Percentiles rank a stretch among this genome's conserved stretches.
phyloP scores from a whole-genome alignment of 305 asterid species.

The Caryopteris hybrid region DNA sequence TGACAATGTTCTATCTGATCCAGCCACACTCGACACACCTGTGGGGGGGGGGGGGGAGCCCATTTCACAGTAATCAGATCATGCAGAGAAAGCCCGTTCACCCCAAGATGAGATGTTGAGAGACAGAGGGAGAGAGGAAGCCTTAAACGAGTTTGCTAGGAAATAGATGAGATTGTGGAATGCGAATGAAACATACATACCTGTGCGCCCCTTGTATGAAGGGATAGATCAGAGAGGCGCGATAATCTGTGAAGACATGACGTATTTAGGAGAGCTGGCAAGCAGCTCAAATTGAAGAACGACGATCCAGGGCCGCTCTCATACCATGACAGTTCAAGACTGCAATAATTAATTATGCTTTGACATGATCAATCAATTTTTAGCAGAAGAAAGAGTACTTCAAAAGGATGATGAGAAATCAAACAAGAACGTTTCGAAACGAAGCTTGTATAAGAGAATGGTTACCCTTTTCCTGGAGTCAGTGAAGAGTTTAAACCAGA shows the following conservation, averaged over 20 bases:
- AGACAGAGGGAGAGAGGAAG: not conserved
- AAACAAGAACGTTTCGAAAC: not conserved
- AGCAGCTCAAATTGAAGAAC: slow-evolving; percentile 73
- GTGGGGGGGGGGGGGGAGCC: too few species aligned
- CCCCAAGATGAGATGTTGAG: too few species aligned
- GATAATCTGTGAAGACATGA: slow-evolving; percentile 71
- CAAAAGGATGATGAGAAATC: not conserved
- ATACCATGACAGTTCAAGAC: slow-evolving; percentile 76
- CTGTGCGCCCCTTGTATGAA: slow-evolving; percentile 37
- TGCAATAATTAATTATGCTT: slow-evolving; percentile 26
- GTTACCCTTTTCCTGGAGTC: slow-evolving; percentile 52
- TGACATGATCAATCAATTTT: not conserved
- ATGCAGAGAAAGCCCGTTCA: too few species aligned
- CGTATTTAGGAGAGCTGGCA: slow-evolving; percentile 82
- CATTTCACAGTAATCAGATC: too few species aligned
- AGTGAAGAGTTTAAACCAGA: slow-evolving; percentile 72
- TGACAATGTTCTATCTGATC: slow-evolving; percentile 71
- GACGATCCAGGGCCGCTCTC: slow-evolving; percentile 62
- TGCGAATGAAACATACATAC: slow-evolving; percentile 39
- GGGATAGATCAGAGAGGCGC: slow-evolving; percentile 53
- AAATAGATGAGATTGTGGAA: not conserved
- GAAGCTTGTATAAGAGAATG: slow-evolving; percentile 3
- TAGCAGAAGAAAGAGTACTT: not conserved
- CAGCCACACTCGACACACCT: slow-evolving; percentile 88
- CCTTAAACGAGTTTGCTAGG: not conserved